Evolutionary conservation across 2,329 filamentous ascomycete genomes (phyloP).

Genomic region (Colletotrichum falcatum): DNA sequence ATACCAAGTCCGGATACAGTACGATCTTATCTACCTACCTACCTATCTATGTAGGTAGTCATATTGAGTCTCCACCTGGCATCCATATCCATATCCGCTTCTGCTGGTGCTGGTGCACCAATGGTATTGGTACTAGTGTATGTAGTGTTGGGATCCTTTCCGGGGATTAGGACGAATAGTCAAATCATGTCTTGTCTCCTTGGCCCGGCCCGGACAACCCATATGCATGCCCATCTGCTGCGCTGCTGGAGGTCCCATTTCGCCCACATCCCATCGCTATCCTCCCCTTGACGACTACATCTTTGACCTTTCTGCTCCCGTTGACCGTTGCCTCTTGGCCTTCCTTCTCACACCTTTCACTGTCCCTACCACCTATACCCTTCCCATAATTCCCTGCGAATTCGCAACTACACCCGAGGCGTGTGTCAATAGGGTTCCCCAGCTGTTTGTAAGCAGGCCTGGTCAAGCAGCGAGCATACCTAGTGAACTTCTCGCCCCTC

Average conservation of each 20-base stretch:
- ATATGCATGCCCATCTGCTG: conserved; percentile 20
- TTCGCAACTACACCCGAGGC: conserved; percentile 9
- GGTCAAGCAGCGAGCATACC: not conserved
- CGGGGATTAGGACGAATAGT: conserved; percentile 15
- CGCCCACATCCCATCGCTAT: conserved; percentile 11
- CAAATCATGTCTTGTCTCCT: conserved; percentile 14
- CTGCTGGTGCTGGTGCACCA: not conserved
- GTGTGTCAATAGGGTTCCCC: conserved; percentile 7
- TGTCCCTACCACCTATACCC: not conserved
- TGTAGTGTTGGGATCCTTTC: conserved; percentile 10
- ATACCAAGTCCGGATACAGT: too few species aligned
- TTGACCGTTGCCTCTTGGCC: not conserved
- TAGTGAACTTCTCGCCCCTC: not conserved
- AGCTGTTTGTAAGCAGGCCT: conserved; percentile 19
- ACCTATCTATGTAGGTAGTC: not conserved
- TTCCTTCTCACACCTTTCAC: not conserved
- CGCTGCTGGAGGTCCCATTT: conserved; percentile 18
- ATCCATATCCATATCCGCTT: conserved; percentile 1
- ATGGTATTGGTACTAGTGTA: not conserved
- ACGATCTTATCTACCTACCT: too few species aligned
- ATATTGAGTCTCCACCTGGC: conserved; percentile 9
- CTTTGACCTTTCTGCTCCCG: conserved; percentile 2
- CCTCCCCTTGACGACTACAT: conserved; percentile 2
- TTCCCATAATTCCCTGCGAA: conserved; percentile 5
- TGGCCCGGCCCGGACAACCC: conserved; percentile 3